Percentiles rank a stretch among this genome's conserved stretches.
These are phyloP conservation scores for Camelina hispida DNA, from an alignment of 345 rosid species.

Conservation along the genomic window DNA sequence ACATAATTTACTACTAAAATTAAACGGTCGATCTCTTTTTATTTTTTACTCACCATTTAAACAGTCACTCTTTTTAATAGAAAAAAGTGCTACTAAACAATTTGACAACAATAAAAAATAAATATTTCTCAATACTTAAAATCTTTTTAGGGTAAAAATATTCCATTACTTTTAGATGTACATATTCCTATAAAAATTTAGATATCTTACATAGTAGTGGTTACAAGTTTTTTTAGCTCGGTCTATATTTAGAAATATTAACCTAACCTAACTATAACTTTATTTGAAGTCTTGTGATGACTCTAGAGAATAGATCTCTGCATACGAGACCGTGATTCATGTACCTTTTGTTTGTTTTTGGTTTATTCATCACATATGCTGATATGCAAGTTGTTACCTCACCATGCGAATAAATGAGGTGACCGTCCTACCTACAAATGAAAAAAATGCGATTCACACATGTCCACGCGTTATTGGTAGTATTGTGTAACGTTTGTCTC, in stretches of 20 bases:
- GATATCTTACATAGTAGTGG: neutral
- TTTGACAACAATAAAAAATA: too few relatives aligned
- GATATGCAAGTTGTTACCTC: slow-evolving; percentile 33
- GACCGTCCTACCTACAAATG: slow-evolving; percentile 42
- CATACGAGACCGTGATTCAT: slow-evolving; percentile 15
- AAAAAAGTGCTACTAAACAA: too few relatives aligned
- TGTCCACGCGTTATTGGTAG: slow-evolving; percentile 15
- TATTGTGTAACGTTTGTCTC: slow-evolving; percentile 33
- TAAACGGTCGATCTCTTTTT: too few relatives aligned
- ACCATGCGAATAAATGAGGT: slow-evolving; percentile 33
- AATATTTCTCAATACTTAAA: too few relatives aligned
- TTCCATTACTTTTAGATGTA: neutral
- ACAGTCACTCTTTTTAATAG: too few relatives aligned
- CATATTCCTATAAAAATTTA: neutral
- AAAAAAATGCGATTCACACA: neutral
- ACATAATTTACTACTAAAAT: too few relatives aligned
- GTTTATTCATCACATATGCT: slow-evolving; percentile 1
- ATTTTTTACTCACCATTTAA: too few relatives aligned
- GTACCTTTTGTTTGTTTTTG: slow-evolving; percentile 2
- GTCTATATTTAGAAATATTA: neutral
- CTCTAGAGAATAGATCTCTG: neutral
- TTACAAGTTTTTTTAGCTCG: neutral
- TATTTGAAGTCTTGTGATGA: neutral
- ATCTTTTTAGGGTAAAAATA: too few relatives aligned
- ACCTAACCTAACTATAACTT: neutral